phyloP scores from a whole-genome alignment of 108 stramenopile genomes.

The Stephanodiscus minutulus region DNA sequence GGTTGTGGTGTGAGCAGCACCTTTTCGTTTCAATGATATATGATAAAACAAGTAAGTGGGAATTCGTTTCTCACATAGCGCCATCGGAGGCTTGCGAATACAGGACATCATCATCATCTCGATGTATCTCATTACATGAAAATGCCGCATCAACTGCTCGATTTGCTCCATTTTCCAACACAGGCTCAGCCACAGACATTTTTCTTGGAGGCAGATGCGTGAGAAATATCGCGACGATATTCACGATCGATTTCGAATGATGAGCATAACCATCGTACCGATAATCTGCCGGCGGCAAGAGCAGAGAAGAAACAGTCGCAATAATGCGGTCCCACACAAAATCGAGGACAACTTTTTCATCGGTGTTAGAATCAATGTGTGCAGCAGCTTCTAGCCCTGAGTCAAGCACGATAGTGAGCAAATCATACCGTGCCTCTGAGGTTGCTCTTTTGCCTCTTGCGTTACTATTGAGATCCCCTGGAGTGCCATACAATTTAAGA shows the following conservation, averaged over 20 bases:
- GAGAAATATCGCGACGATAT: slow-evolving; percentile 44
- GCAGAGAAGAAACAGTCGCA: slow-evolving; percentile 26
- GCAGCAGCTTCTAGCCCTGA: slow-evolving; percentile 52
- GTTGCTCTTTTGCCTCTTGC: slow-evolving; percentile 12
- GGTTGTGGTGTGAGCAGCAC: neutral
- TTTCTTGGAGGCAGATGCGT: slow-evolving; percentile 31
- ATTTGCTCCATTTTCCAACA: slow-evolving; percentile 44
- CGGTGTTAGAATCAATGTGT: slow-evolving; percentile 31
- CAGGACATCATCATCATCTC: slow-evolving; percentile 23
- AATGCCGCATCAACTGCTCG: slow-evolving; percentile 45
- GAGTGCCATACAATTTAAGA: slow-evolving; percentile 35
- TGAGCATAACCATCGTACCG: slow-evolving; percentile 34
- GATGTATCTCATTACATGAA: slow-evolving; percentile 11
- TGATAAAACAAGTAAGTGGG: neutral
- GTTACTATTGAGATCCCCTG: slow-evolving; percentile 5
- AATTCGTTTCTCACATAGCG: slow-evolving; percentile 7
- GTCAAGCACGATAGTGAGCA: slow-evolving; percentile 55
- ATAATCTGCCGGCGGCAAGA: slow-evolving; percentile 29
- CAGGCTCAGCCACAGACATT: slow-evolving; percentile 25
- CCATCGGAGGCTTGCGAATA: slow-evolving; percentile 36
- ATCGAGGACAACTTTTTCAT: slow-evolving; percentile 27
- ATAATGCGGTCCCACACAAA: slow-evolving; percentile 45
- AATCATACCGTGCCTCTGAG: slow-evolving; percentile 44
- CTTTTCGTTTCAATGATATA: slow-evolving; percentile 2
- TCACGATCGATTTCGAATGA: slow-evolving; percentile 45